phyloP scores from a whole-genome alignment of 2,329 filamentous ascomycete genomes.

The Pseudocercospora musae region DNA sequence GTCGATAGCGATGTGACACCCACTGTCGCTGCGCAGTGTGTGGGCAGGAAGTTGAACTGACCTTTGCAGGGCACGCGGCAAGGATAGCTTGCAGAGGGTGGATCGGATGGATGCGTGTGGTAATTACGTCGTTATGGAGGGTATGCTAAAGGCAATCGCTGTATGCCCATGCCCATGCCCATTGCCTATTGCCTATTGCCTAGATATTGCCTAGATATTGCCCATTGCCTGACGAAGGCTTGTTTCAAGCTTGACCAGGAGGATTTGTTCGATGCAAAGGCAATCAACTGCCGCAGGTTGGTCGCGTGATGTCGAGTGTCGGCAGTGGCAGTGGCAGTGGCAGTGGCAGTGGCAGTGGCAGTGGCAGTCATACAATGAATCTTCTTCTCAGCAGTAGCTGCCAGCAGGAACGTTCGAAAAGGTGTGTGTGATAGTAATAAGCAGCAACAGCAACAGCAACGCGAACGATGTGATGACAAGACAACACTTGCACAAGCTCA shows the following conservation, averaged over 20 bases:
- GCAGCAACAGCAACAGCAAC: neutral
- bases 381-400: too few species aligned
- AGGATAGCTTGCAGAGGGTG: neutral
- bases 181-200: too few species aligned
- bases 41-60: neutral
- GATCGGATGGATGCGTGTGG: neutral
- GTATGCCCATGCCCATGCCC: too few species aligned
- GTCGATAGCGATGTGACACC: neutral
- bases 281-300: neutral
- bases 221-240: neutral
- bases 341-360: too few species aligned
- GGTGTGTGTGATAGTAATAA: too few species aligned
- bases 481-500: neutral
- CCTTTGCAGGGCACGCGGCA: neutral
- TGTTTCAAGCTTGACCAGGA: neutral
- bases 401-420: too few species aligned
- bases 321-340: too few species aligned
- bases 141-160: conserved; percentile 1
- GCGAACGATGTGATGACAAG: neutral
- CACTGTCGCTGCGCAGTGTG: neutral
- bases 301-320: neutral
- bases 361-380: too few species aligned
- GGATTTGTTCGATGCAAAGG: neutral
- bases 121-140: neutral
- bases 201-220: too few species aligned